Percentiles rank a stretch among this genome's conserved stretches.
Conservation (phyloP, 2,329 filamentous ascomycete species). For the Parascedosporium putredinis region DNA sequence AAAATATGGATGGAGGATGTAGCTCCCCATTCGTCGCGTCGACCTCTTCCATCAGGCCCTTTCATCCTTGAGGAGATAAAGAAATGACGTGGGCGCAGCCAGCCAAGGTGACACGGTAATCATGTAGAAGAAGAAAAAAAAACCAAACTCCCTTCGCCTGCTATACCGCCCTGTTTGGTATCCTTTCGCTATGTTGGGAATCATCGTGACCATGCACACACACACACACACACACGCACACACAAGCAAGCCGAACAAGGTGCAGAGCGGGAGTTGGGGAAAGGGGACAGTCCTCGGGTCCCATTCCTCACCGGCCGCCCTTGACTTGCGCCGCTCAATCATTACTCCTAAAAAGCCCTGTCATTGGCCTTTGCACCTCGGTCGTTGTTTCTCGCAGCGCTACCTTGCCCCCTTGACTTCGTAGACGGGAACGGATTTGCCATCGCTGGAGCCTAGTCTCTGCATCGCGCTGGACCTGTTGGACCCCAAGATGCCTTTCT, state of each 20-base stretch:
- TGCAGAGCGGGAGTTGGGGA: too few species aligned
- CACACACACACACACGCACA: neutral
- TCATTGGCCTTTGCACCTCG: conserved; percentile 1
- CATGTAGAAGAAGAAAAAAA: neutral
- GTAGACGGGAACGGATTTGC: conserved; percentile 5
- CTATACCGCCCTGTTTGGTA: neutral
- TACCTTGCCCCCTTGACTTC: conserved; percentile 8
- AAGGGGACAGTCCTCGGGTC: too few species aligned
- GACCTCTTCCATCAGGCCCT: too few species aligned
- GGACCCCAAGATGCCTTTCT: conserved; percentile 14
- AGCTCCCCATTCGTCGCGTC: too few species aligned
- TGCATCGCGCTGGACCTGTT: neutral
- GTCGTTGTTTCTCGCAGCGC: conserved; percentile 2
- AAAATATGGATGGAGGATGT: too few species aligned
- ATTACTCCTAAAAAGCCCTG: conserved; percentile 5
- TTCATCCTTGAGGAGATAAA: too few species aligned
- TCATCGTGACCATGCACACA: neutral
- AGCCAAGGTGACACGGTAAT: too few species aligned
- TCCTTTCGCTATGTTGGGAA: neutral
- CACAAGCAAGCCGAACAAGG: too few species aligned
- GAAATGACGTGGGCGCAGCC: too few species aligned
- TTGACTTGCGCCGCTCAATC: neutral
- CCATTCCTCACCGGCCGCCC: too few species aligned
- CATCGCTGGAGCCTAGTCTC: conserved; percentile 1
- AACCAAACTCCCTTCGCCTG: conserved; percentile 3